Conservation (phyloP, 2,329 filamentous ascomycete species). For the Zasmidium citrigriseum region DNA sequence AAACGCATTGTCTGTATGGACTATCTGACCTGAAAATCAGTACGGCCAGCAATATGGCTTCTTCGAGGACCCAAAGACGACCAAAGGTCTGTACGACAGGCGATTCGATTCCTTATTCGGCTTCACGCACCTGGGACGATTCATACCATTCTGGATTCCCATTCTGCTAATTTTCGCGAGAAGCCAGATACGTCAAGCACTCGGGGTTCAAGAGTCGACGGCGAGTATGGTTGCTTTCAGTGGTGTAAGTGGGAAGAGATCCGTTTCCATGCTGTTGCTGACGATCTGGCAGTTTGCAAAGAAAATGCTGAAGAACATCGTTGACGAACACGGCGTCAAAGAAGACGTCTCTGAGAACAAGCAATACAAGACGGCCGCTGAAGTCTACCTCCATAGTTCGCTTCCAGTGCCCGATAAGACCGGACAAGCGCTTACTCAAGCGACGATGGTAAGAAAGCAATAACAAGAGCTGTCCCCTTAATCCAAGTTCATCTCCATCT, state of each 20-base stretch:
- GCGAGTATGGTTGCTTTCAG: conserved; percentile 10
- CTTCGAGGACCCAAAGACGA: conserved; percentile 15
- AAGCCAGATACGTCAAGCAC: neutral
- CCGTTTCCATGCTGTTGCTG: neutral
- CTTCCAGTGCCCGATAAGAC: conserved; percentile 8
- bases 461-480: too few relatives aligned
- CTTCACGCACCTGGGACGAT: conserved; percentile 12
- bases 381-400: conserved; percentile 12
- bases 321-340: conserved; percentile 8
- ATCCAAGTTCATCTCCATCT: too few relatives aligned
- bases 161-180: conserved; percentile 5
- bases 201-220: conserved; percentile 5
- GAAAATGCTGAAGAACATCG: conserved; percentile 11
- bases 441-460: too few relatives aligned
- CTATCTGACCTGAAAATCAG: neutral
- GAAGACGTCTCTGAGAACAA: conserved; percentile 2
- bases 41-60: conserved; percentile 15
- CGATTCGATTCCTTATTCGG: conserved; percentile 12
- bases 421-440: conserved; percentile 1
- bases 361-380: conserved; percentile 9
- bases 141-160: conserved; percentile 10
- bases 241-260: neutral
- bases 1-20: neutral
- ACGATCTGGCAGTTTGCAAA: conserved; percentile 6
- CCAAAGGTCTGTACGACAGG: conserved; percentile 10